phyloP scores from a whole-genome alignment of 1,284 basidiomycete genomes.

The Phenoliferia sp. region DNA sequence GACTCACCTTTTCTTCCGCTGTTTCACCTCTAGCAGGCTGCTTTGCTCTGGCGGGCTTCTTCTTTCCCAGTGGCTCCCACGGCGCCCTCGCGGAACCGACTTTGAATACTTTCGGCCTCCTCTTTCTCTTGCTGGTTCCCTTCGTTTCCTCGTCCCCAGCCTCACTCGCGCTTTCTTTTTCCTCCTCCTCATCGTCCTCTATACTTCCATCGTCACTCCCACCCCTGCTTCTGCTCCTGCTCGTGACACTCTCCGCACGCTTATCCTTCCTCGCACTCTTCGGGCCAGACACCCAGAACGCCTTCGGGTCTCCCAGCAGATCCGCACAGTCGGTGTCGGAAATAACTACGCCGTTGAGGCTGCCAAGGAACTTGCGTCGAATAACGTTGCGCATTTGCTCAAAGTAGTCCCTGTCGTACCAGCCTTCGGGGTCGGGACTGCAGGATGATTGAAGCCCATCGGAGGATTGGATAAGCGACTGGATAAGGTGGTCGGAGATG shows the following conservation, averaged over 20 bases:
- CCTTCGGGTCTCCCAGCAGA: constrained; percentile 46
- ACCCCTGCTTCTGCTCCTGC: background rate
- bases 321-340: constrained; percentile 66
- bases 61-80: constrained; percentile 9
- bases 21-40: constrained; percentile 2
- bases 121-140: background rate
- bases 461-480: constrained; percentile 65
- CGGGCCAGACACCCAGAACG: constrained; percentile 9
- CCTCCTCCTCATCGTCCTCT: background rate
- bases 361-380: constrained; percentile 77
- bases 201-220: background rate
- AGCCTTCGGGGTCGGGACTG: constrained; percentile 69
- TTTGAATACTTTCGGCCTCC: background rate
- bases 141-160: constrained; percentile 1
- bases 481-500: constrained; percentile 75
- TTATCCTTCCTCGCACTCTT: background rate
- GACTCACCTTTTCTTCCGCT: background rate
- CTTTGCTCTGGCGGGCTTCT: constrained; percentile 6
- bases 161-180: background rate
- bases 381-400: constrained; percentile 77
- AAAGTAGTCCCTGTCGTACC: constrained; percentile 69
- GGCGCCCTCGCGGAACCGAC: background rate
- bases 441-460: constrained; percentile 18
- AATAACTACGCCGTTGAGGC: constrained; percentile 57
- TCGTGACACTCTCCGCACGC: background rate